phyloP scores from a whole-genome alignment of 1,284 basidiomycete species.

The Moesziomyces antarcticus region DNA sequence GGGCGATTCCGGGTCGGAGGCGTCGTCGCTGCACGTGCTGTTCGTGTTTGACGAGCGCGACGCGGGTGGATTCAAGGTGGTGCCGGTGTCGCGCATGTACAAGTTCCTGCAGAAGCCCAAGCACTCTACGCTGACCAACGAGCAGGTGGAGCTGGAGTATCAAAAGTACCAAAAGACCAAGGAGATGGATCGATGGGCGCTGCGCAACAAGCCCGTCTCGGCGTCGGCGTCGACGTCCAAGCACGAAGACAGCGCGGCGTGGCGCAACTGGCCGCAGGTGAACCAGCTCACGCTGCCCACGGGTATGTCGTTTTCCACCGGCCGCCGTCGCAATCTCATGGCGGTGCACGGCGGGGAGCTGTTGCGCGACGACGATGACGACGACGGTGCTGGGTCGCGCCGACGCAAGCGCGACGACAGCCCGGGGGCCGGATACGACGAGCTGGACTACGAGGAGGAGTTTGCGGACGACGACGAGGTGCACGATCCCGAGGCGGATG shows the following conservation, averaged over 20 bases:
- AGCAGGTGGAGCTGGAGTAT: slow-evolving; percentile 57
- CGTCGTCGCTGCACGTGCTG: slow-evolving; percentile 63
- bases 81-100: slow-evolving; percentile 64
- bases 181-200: slow-evolving; percentile 52
- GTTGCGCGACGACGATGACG: slow-evolving; percentile 49
- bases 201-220: slow-evolving; percentile 45
- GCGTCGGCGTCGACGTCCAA: slow-evolving; percentile 17
- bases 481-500: slow-evolving; percentile 44
- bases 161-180: slow-evolving; percentile 52
- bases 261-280: slow-evolving; percentile 44
- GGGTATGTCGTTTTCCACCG: slow-evolving; percentile 43
- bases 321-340: slow-evolving; percentile 50
- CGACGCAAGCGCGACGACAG: slow-evolving; percentile 44
- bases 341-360: slow-evolving; percentile 52
- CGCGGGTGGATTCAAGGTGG: slow-evolving; percentile 64
- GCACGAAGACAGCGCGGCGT: slow-evolving; percentile 41
- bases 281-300: slow-evolving; percentile 45
- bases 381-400: slow-evolving; percentile 19
- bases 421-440: slow-evolving; percentile 53
- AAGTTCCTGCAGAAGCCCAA: slow-evolving; percentile 65
- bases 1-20: slow-evolving; percentile 59
- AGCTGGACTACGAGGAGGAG: slow-evolving; percentile 65
- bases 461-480: slow-evolving; percentile 66
- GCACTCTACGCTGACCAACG: slow-evolving; percentile 53
- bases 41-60: slow-evolving; percentile 66